Percentiles rank a stretch among this genome's conserved stretches.
These are phyloP conservation scores for Lasiodiplodia sp. DNA, from an alignment of 2,329 filamentous ascomycete genomes.

Conservation along the genomic window DNA sequence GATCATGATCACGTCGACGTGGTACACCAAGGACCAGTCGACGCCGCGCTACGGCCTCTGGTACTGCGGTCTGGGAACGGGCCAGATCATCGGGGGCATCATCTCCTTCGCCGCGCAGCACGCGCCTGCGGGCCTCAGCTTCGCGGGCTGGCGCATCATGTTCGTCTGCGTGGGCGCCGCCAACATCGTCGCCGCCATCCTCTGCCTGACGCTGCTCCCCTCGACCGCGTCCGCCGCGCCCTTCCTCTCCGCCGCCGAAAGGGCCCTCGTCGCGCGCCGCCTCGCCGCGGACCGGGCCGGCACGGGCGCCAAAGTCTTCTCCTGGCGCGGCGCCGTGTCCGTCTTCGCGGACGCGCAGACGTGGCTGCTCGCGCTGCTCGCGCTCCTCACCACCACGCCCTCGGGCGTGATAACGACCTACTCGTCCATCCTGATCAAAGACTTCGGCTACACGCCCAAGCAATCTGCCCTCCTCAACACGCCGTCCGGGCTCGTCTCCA, in stretches of 20 bases:
- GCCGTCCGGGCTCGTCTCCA: conserved; percentile 58
- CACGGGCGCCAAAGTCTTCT: conserved; percentile 16
- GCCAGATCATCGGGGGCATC: conserved; percentile 55
- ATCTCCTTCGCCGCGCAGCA: conserved; percentile 66
- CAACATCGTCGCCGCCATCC: conserved; percentile 49
- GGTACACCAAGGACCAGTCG: conserved; percentile 65
- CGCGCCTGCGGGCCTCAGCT: conserved; percentile 46
- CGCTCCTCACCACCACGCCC: conserved; percentile 34
- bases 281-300: conserved; percentile 16
- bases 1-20: conserved; percentile 67
- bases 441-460: conserved; percentile 36
- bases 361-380: conserved; percentile 10
- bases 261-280: not conserved
- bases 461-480: conserved; percentile 56
- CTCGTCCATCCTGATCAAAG: conserved; percentile 41
- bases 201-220: conserved; percentile 32
- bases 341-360: not conserved
- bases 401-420: conserved; percentile 41
- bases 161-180: conserved; percentile 56
- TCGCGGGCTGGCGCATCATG: conserved; percentile 60
- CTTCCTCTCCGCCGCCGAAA: conserved; percentile 15
- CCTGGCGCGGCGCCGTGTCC: not conserved
- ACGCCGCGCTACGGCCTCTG: conserved; percentile 67
- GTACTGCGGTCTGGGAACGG: conserved; percentile 57
- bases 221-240: not conserved